Evolutionary conservation across 441 rosid species (phyloP).

Genomic region (Omphalea diandra): DNA sequence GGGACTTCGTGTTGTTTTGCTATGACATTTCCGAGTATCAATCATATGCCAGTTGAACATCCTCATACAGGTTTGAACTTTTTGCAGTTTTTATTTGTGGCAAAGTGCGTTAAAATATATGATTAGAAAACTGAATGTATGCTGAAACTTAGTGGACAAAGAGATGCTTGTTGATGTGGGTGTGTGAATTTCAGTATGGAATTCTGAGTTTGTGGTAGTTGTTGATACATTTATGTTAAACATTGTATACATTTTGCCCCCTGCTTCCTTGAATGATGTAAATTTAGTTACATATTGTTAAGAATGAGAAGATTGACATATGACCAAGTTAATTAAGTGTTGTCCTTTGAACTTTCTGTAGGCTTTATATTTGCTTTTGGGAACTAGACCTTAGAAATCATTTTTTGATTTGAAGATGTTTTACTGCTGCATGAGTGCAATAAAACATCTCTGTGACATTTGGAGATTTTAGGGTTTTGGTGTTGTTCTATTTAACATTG

Average conservation of each 20-base stretch:
- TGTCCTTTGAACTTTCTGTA: neutral
- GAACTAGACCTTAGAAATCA: no score
- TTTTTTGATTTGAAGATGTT: neutral
- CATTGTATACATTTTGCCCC: neutral
- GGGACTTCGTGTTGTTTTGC: conserved; percentile 25
- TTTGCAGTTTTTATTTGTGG: neutral
- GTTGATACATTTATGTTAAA: neutral
- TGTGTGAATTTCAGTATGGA: neutral
- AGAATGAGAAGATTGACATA: neutral
- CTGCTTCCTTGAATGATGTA: neutral
- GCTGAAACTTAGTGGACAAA: neutral
- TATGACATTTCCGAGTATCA: conserved; percentile 45
- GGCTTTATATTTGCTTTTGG: neutral
- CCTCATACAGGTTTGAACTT: conserved; percentile 52
- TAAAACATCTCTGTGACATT: neutral
- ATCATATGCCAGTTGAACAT: conserved; percentile 39
- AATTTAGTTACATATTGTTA: neutral
- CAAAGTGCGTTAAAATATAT: neutral
- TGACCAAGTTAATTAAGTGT: neutral
- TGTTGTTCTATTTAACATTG: neutral
- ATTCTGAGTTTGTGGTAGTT: neutral
- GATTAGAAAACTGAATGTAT: neutral
- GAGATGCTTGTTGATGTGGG: neutral
- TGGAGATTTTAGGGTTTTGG: neutral
- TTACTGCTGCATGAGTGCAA: neutral